Evolutionary conservation across 371 early-diverging fungal species (phyloP).

Genomic region (Apophysomyces elegans): DNA sequence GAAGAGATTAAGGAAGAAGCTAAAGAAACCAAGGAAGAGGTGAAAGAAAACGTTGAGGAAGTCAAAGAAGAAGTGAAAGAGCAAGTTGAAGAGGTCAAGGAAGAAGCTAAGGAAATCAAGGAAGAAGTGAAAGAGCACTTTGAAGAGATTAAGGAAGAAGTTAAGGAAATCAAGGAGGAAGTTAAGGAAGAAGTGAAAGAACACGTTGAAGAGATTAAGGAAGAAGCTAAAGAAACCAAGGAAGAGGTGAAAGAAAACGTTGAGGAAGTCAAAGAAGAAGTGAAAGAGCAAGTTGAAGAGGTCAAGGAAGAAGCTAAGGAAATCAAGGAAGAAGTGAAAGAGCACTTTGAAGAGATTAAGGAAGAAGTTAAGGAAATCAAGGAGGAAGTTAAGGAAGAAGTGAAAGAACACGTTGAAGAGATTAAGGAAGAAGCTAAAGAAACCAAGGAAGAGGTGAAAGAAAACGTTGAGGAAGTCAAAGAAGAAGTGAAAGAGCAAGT

Average conservation of each 20-base stretch:
- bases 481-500: not conserved
- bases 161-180: too few species aligned
- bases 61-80: not conserved
- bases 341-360: not conserved
- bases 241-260: not conserved
- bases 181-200: too few species aligned
- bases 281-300: not conserved
- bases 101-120: slow-evolving; percentile 1
- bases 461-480: not conserved
- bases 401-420: too few species aligned
- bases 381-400: too few species aligned
- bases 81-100: not conserved
- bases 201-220: too few species aligned
- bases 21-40: too few species aligned
- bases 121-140: not conserved
- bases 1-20: too few species aligned
- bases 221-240: too few species aligned
- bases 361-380: too few species aligned
- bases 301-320: slow-evolving; percentile 1
- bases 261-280: not conserved
- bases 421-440: too few species aligned
- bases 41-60: not conserved
- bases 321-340: slow-evolving; percentile 5
- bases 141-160: not conserved
- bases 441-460: too few species aligned